phyloP scores from a whole-genome alignment of 1,139 yeast genomes.

The Entelexis paramagnoliae region DNA sequence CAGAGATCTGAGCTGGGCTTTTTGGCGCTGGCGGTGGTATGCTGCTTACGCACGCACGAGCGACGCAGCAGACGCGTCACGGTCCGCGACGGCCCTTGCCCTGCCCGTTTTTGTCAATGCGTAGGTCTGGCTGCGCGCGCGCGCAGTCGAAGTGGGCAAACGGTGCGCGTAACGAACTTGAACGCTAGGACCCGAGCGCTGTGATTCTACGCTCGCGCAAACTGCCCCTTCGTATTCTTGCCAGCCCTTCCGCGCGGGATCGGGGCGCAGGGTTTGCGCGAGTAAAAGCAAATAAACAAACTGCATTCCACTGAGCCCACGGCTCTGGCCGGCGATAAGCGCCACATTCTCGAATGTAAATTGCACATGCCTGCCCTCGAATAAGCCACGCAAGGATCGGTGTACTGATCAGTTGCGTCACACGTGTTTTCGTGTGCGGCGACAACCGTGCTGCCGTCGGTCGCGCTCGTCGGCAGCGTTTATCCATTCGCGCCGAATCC shows the following conservation, averaged over 20 bases:
- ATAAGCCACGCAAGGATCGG: neutral
- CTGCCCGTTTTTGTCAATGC: neutral
- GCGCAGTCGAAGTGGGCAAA: no score
- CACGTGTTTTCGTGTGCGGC: neutral
- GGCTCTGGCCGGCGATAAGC: neutral
- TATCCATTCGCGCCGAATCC: no score
- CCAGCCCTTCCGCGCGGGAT: neutral
- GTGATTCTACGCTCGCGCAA: no score
- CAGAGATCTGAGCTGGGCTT: neutral
- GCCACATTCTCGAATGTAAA: neutral
- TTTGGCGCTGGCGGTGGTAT: constrained; percentile 9
- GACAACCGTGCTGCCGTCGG: no score
- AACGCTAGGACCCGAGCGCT: no score
- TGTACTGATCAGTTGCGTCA: neutral
- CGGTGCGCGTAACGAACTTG: no score
- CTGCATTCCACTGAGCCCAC: constrained; percentile 2
- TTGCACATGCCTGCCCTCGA: neutral
- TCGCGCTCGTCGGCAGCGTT: no score
- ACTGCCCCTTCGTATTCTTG: no score
- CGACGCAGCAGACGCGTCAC: constrained; percentile 9
- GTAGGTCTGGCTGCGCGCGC: no score
- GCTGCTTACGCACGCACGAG: constrained; percentile 13
- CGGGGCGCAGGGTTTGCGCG: neutral
- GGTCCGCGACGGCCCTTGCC: constrained; percentile 1
- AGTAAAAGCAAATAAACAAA: constrained; percentile 5